A percentile compares a stretch with the other conserved stretches of the same genome.
phyloP scores from a whole-genome alignment of 1,139 yeast genomes.

The Hansenula sp. region DNA sequence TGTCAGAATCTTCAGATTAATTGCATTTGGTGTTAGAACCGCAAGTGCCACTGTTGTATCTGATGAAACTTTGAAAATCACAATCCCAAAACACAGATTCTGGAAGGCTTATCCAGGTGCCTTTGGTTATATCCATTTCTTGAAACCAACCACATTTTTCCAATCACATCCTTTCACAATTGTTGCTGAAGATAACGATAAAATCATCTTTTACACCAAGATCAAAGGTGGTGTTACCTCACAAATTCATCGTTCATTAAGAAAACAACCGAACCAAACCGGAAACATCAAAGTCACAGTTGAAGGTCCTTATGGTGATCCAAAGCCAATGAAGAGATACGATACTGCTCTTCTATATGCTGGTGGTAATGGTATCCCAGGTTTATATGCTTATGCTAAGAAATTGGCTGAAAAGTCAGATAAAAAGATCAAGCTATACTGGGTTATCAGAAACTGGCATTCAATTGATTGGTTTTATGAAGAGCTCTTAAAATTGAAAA shows the following conservation, averaged over 20 bases:
- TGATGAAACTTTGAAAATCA: slow-evolving; percentile 36
- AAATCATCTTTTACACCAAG: slow-evolving; percentile 37
- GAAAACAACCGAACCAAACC: slow-evolving; percentile 16
- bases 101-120: slow-evolving; percentile 33
- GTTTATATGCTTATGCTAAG: slow-evolving; percentile 30
- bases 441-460: slow-evolving; percentile 45
- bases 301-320: slow-evolving; percentile 60
- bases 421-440: slow-evolving; percentile 35
- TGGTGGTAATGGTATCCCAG: slow-evolving; percentile 74
- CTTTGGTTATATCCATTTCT: slow-evolving; percentile 35
- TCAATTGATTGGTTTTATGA: slow-evolving; percentile 49
- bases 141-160: slow-evolving; percentile 41
- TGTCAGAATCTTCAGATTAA: slow-evolving; percentile 25
- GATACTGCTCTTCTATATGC: slow-evolving; percentile 50
- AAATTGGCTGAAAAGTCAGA: slow-evolving; percentile 4
- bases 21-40: slow-evolving; percentile 27
- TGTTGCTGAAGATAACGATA: slow-evolving; percentile 26
- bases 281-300: slow-evolving; percentile 31
- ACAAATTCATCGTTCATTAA: slow-evolving; percentile 26
- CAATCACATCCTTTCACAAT: slow-evolving; percentile 55
- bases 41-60: slow-evolving; percentile 45
- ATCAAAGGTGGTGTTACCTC: slow-evolving; percentile 46
- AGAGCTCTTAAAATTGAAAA: slow-evolving; percentile 34
- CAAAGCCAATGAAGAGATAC: slow-evolving; percentile 48
- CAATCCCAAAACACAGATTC: slow-evolving; percentile 25